A percentile compares a stretch with the other conserved stretches of the same genome.
Conservation (phyloP, 768 basidiomycete species). For the Crucibulum laeve region DNA sequence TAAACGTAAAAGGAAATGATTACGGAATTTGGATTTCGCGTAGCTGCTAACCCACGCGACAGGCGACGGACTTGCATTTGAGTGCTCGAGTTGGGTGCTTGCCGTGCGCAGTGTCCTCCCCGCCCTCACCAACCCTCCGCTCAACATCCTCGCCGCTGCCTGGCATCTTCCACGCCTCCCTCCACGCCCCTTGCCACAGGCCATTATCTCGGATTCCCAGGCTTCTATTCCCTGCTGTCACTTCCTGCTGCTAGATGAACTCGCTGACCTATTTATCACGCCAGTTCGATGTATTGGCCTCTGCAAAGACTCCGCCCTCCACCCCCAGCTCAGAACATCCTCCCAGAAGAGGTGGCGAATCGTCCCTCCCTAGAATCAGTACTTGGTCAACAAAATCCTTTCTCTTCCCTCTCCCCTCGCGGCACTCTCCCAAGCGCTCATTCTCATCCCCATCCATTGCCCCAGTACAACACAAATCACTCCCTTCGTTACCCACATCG, state of each 20-base stretch:
- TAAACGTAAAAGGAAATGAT: no score
- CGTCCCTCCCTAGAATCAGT: slow-evolving; percentile 41
- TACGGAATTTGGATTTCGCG: no score
- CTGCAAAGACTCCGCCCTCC: slow-evolving; percentile 54
- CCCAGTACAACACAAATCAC: slow-evolving; percentile 5
- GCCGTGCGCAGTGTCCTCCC: no score
- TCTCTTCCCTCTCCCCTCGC: slow-evolving; percentile 26
- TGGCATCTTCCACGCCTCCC: no score
- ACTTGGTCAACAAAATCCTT: slow-evolving; percentile 57
- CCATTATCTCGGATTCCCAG: no score
- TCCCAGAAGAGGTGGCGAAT: slow-evolving; percentile 20
- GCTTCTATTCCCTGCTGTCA: no score
- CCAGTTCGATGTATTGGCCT: slow-evolving; percentile 73
- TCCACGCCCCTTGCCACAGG: no score
- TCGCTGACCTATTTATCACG: slow-evolving; percentile 77
- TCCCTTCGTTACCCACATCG: slow-evolving; percentile 15
- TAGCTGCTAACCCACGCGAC: no score
- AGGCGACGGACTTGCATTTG: no score
- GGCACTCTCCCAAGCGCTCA: slow-evolving; percentile 43
- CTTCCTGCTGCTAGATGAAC: slow-evolving; percentile 49
- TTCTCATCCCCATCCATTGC: slow-evolving; percentile 57
- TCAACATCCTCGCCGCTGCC: no score
- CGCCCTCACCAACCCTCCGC: no score
- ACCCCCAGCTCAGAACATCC: slow-evolving; percentile 42
- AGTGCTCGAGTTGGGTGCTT: no score